phyloP scores from a whole-genome alignment of 192 early-diverging fungal genomes.

The Coemansia pectinata region DNA sequence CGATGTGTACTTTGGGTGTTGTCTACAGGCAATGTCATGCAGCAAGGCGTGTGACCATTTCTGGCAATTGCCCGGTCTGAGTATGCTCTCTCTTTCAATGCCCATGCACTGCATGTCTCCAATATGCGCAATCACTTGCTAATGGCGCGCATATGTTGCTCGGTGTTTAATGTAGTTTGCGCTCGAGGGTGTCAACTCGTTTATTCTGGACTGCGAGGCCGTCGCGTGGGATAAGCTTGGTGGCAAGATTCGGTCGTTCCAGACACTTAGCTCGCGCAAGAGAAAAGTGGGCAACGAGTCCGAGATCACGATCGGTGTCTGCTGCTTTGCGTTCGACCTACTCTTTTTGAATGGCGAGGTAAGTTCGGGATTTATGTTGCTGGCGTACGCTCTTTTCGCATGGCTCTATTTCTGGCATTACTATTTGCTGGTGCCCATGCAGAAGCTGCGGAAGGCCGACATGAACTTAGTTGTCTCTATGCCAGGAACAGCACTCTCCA shows the following conservation, averaged over 20 bases:
- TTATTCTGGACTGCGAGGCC: constrained; percentile 98
- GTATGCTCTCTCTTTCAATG: neutral
- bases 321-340: constrained; percentile 96
- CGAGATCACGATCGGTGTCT: constrained; percentile 93
- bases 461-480: too few species aligned
- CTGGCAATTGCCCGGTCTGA: neutral
- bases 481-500: neutral
- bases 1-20: neutral
- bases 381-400: neutral
- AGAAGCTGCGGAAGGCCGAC: neutral
- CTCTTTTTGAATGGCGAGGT: constrained; percentile 90
- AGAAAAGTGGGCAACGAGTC: constrained; percentile 90
- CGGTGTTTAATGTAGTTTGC: constrained; percentile 25
- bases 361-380: constrained; percentile 11
- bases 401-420: neutral
- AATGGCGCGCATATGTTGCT: neutral
- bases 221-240: constrained; percentile 95
- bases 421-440: neutral
- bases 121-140: neutral
- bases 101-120: neutral
- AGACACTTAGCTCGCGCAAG: constrained; percentile 93
- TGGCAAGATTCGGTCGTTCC: constrained; percentile 92
- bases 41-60: neutral
- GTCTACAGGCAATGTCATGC: neutral
- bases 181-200: constrained; percentile 69